Evolutionary conservation across 192 early-diverging fungal species (phyloP), one percentile per base, ranked within the genome.

Genomic region (Linnemannia exigua): DNA sequence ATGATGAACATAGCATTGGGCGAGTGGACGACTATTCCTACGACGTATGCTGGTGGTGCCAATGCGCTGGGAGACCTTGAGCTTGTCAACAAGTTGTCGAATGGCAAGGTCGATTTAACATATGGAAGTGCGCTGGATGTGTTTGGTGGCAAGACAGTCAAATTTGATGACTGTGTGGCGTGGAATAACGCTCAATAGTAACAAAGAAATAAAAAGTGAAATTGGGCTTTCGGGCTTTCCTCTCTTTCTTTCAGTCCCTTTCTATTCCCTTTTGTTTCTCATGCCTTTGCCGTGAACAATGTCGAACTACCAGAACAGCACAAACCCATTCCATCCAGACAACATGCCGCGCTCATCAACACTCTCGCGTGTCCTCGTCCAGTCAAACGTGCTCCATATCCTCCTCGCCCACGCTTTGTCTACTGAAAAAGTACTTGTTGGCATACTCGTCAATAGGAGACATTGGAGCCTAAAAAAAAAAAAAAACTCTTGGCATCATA

Each of bases 121-220:
- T 96, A 95, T 81, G 98, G 98, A 75, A 96, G 97, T 88, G 98
- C 98, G 5, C 79, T 99, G 86, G 98, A 99, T 89, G 96, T 99
- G 25, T 99, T 99, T 93, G 98, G 98, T 67, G 98, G 98, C 14
- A 87, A 79, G 31, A 91, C 92, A 44, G 93, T 99, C 16, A 92
- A 89, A 61, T 98, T 99, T 88, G 84, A 86, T 4, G 96, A 98
- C 46, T 96, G 95, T 80, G 89, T 96, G 15, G 87, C 70, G 36
- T 96, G 95, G 95, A 96, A 96, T 88, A 75, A 87, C 7, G 25
- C 54, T 47, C 48, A n/a, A 31, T 12, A 19, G 33, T 61, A n/a
- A 1, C 37, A 33, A 20, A 67, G 19, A 28, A 63, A 67, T 41
- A 58, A 35, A 58, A 35, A 47, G 2, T 63, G 11, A 31, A 28